A percentile compares a stretch with the other conserved stretches of the same genome.
Conservation (phyloP, 495 filamentous ascomycete species). For the Hypoxylon subgilvum region DNA sequence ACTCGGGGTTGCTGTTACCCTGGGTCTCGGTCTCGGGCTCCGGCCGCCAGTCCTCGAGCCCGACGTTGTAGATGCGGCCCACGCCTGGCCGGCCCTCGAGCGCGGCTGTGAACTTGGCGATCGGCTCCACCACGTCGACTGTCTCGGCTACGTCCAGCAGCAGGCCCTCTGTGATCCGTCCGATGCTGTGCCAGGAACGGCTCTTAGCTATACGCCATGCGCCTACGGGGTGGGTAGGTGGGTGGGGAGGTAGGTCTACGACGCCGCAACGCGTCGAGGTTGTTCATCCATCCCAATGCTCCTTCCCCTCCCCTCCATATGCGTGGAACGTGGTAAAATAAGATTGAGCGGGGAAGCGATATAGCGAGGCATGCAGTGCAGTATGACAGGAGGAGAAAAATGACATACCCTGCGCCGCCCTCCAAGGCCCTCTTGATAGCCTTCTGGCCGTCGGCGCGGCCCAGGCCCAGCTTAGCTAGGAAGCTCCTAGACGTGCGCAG, state of each 20-base stretch:
- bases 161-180: constrained; percentile 60
- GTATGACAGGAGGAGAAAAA: neutral
- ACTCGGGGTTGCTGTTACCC: constrained; percentile 52
- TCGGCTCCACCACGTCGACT: constrained; percentile 62
- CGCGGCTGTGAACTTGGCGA: constrained; percentile 62
- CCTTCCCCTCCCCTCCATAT: too few species aligned
- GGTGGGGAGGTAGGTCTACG: too few species aligned
- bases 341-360: neutral
- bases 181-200: constrained; percentile 52
- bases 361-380: too few species aligned
- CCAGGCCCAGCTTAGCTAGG: constrained; percentile 73
- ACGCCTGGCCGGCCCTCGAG: constrained; percentile 55
- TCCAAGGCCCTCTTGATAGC: constrained; percentile 48
- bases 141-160: constrained; percentile 48
- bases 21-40: neutral
- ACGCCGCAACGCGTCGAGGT: too few species aligned
- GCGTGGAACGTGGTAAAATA: too few species aligned
- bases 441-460: constrained; percentile 41
- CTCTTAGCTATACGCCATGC: too few species aligned
- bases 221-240: too few species aligned
- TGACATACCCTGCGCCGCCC: constrained; percentile 61
- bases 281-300: too few species aligned
- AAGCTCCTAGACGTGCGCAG: constrained; percentile 78
- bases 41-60: constrained; percentile 77
- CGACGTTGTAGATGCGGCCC: constrained; percentile 71